Evolutionary conservation across 2,329 filamentous ascomycete genomes (phyloP), one percentile per base, ranked within the genome.

Genomic region (Claviceps maximensis): DNA sequence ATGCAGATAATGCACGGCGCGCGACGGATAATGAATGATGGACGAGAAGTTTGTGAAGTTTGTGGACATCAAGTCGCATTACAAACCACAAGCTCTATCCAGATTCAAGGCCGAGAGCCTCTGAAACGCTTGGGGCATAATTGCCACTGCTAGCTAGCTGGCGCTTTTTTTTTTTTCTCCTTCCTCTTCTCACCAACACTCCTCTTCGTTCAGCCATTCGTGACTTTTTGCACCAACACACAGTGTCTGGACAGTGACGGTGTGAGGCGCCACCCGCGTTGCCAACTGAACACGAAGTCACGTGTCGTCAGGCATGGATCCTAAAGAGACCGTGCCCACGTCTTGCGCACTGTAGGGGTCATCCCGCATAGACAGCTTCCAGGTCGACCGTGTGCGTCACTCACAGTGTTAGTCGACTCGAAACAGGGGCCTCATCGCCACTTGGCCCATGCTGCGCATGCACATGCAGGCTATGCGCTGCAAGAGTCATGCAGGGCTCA

Each of bases 241-340:
- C 66, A 63, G 57, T 63, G 61, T 62, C 59, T 49, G 57, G 54
- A 57, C 21, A 15, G 15, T 33, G 9, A 42, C 33, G 31, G n/a
- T n/a, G n/a, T n/a, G n/a, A n/a, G n/a, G 29, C 47, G 52, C 45
- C 54, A 46, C 25, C 45, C 59, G 62, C 60, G 60, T 58, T 63
- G 52, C 52, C 59, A 57, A 58, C 59, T 61, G n/a, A 60, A 65
- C 66, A 62, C 65, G 67, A 62, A 63, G 55, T 61, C 64, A 65
- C 64, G 62, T 67, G 64, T 52, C n/a, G 13, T n/a, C 36, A 31
- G 31, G 17, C 33, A 10, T 23, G 36, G 17, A 29, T 21, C n/a
- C 36, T 27, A 40, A 53, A 55, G 55, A 58, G 55, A 19, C 52
- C 45, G 53, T 61, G 47, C 23, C 10, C 19, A 3, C 13, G 3